phyloP scores from a whole-genome alignment of 495 filamentous ascomycete genomes.

The Penicillium tannophilum region DNA sequence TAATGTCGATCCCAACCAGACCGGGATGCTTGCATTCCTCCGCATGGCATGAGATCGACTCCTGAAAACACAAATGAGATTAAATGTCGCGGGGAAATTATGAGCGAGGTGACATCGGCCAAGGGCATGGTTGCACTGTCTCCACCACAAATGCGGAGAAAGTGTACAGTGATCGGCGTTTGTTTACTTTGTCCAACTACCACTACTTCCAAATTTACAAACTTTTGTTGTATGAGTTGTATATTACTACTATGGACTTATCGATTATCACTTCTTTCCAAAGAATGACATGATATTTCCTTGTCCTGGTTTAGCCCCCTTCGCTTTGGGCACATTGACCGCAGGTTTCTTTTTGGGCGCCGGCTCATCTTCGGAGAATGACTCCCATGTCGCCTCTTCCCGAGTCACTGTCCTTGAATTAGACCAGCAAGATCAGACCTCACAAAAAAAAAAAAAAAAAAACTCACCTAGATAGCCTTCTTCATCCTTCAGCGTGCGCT shows the following conservation, averaged over 20 bases:
- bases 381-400: slow-evolving; percentile 89
- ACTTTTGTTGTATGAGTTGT: neutral
- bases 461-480: slow-evolving; percentile 87
- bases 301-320: slow-evolving; percentile 65
- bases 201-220: neutral
- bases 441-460: neutral
- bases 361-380: slow-evolving; percentile 92
- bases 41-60: neutral
- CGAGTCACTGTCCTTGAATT: slow-evolving; percentile 70
- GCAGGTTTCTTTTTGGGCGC: slow-evolving; percentile 62
- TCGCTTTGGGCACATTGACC: slow-evolving; percentile 55
- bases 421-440: slow-evolving; percentile 16
- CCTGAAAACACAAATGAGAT: neutral
- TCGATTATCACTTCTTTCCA: slow-evolving; percentile 65
- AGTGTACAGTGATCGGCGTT: slow-evolving; percentile 21
- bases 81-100: slow-evolving; percentile 13
- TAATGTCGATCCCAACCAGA: slow-evolving; percentile 26
- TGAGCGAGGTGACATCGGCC: slow-evolving; percentile 29
- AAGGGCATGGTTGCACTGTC: slow-evolving; percentile 21
- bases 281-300: slow-evolving; percentile 97
- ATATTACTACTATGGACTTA: neutral
- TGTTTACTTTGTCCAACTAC: slow-evolving; percentile 13
- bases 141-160: slow-evolving; percentile 32
- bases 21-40: slow-evolving; percentile 26
- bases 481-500: slow-evolving; percentile 86